These are phyloP conservation scores for Fusarium sp. DNA, from an alignment of 2,329 filamentous ascomycete genomes.

Conservation along the genomic window DNA sequence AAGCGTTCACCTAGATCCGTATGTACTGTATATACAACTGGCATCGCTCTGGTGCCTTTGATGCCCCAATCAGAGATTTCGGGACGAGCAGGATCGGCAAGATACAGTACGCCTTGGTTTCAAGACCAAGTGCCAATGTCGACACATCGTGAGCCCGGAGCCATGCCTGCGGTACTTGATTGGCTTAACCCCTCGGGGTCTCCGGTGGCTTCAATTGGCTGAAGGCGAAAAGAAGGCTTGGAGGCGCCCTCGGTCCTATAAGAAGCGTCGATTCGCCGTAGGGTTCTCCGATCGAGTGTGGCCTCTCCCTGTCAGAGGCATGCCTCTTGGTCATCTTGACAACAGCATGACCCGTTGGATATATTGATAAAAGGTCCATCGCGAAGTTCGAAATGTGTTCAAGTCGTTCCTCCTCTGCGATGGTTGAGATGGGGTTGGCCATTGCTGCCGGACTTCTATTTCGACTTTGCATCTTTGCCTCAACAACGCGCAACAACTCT, in stretches of 20 bases:
- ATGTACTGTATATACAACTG: too few relatives aligned
- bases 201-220: conserved; percentile 7
- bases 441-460: too few relatives aligned
- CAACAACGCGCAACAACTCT: too few relatives aligned
- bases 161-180: not conserved
- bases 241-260: not conserved
- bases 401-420: too few relatives aligned
- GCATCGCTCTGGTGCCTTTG: not conserved
- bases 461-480: too few relatives aligned
- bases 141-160: not conserved
- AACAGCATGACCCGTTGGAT: not conserved
- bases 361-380: not conserved
- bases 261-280: not conserved
- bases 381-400: too few relatives aligned
- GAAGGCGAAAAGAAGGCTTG: not conserved
- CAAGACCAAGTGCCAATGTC: not conserved
- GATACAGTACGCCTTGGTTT: not conserved
- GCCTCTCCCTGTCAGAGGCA: not conserved
- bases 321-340: conserved; percentile 21
- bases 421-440: too few relatives aligned
- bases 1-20: too few relatives aligned
- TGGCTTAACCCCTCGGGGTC: not conserved
- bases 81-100: not conserved
- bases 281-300: not conserved
- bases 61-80: conserved; percentile 2